A percentile compares a stretch with the other conserved stretches of the same genome.
phyloP scores from a whole-genome alignment of 1,139 yeast genomes.

The Candida pseudocylindracea region DNA sequence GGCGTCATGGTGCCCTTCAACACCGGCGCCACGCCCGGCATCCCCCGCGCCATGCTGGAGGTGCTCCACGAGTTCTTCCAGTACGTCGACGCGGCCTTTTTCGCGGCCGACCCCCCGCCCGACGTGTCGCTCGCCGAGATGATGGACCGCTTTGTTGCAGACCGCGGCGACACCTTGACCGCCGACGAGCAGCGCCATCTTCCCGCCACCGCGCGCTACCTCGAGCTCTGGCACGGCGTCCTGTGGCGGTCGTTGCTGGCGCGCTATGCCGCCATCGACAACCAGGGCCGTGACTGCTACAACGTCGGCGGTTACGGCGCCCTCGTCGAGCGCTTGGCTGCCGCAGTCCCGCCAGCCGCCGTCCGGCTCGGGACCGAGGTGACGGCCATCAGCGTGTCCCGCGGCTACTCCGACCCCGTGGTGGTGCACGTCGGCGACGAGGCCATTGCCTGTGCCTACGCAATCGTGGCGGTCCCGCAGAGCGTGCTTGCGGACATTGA shows the following conservation, averaged over 20 bases:
- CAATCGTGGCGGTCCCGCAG: constrained; percentile 58
- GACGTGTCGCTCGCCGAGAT: constrained; percentile 25
- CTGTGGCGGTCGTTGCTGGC: constrained; percentile 46
- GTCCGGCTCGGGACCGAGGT: constrained; percentile 27
- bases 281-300: constrained; percentile 54
- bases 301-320: constrained; percentile 36
- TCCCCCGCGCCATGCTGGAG: constrained; percentile 9
- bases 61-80: constrained; percentile 34
- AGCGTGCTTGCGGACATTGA: constrained; percentile 32
- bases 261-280: constrained; percentile 39
- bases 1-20: constrained; percentile 20
- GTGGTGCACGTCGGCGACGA: constrained; percentile 6
- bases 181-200: constrained; percentile 25
- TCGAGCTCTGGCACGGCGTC: constrained; percentile 67
- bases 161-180: constrained; percentile 20
- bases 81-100: constrained; percentile 31
- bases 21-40: constrained; percentile 9
- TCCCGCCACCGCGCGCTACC: constrained; percentile 26
- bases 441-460: constrained; percentile 18
- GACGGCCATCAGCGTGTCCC: constrained; percentile 9
- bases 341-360: constrained; percentile 2
- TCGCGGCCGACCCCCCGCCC: constrained; percentile 22
- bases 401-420: constrained; percentile 6
- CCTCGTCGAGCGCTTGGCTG: constrained; percentile 19
- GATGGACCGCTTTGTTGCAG: constrained; percentile 19